These are phyloP conservation scores for Urtica urens DNA, from an alignment of 306 rosid genomes.

Conservation along the genomic window DNA sequence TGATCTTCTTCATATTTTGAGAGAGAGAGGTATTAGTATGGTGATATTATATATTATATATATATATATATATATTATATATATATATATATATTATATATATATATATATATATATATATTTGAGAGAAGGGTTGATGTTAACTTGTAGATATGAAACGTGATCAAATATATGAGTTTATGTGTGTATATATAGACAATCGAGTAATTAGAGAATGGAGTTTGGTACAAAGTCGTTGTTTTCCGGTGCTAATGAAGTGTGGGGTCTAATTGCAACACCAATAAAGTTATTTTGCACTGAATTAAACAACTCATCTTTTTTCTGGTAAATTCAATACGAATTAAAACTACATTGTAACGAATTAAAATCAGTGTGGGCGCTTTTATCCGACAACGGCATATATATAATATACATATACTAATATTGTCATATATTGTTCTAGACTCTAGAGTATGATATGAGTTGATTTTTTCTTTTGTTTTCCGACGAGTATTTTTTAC, in stretches of 20 bases:
- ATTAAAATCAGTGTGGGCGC: conserved; percentile 4
- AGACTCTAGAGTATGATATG: no score
- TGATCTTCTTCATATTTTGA: conserved; percentile 56
- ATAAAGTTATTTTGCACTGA: conserved; percentile 30
- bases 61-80: conserved; percentile 25
- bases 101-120: not conserved
- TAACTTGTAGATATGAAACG: no score
- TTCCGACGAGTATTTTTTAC: no score
- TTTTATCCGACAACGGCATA: conserved; percentile 1
- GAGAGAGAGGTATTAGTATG: not conserved
- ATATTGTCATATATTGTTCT: no score
- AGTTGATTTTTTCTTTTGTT: no score
- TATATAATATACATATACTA: no score
- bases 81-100: conserved; percentile 10
- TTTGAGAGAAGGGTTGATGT: no score
- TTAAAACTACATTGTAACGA: no score
- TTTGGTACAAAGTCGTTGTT: conserved; percentile 55
- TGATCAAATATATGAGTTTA: not conserved
- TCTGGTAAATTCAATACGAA: not conserved
- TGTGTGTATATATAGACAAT: conserved; percentile 10
- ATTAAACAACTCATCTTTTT: conserved; percentile 42
- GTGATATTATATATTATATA: not conserved
- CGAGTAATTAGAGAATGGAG: conserved; percentile 17
- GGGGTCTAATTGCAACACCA: conserved; percentile 51
- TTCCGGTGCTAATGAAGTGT: conserved; percentile 36